Percentiles rank a stretch among this genome's conserved stretches.
Evolutionary conservation across 768 basidiomycete genomes (phyloP).

Genomic region (Xerocomellus amylosporus): DNA sequence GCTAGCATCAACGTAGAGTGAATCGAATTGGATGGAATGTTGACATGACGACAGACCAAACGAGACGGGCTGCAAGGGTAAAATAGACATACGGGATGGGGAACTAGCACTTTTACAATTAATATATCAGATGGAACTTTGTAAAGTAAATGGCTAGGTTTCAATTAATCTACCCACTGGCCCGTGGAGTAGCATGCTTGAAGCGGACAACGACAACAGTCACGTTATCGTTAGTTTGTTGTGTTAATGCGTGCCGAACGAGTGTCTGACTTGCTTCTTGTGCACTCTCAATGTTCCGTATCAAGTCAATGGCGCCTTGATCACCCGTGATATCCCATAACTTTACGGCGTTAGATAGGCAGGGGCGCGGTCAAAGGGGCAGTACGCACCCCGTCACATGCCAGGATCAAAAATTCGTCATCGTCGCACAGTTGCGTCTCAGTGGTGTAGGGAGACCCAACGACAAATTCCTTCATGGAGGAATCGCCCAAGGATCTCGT

Average conservation of each 20-base stretch:
- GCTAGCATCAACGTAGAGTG: slow-evolving; percentile 1
- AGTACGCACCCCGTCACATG: slow-evolving; percentile 90
- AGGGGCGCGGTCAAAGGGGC: background rate
- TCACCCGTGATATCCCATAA: slow-evolving; percentile 96
- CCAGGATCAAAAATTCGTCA: slow-evolving; percentile 93
- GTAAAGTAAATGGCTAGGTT: background rate
- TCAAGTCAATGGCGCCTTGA: slow-evolving; percentile 84
- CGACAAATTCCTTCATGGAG: slow-evolving; percentile 99
- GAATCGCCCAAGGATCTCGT: slow-evolving; percentile 95
- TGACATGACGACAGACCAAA: background rate
- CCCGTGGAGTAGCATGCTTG: slow-evolving; percentile 36
- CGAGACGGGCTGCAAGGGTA: slow-evolving; percentile 3
- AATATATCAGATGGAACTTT: background rate
- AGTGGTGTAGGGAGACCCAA: slow-evolving; percentile 97
- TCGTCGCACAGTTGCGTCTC: slow-evolving; percentile 88
- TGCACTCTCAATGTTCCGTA: slow-evolving; percentile 69
- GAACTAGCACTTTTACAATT: slow-evolving; percentile 7
- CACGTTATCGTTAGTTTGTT: slow-evolving; percentile 94
- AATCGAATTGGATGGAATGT: background rate
- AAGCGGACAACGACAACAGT: slow-evolving; percentile 88
- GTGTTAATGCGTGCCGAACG: slow-evolving; percentile 79
- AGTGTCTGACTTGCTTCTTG: slow-evolving; percentile 78
- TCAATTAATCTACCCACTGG: slow-evolving; percentile 11
- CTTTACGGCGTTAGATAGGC: slow-evolving; percentile 40
- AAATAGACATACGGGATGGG: background rate